Evolutionary conservation across 768 basidiomycete genomes (phyloP).

Genomic region (Boletus reticuloceps): DNA sequence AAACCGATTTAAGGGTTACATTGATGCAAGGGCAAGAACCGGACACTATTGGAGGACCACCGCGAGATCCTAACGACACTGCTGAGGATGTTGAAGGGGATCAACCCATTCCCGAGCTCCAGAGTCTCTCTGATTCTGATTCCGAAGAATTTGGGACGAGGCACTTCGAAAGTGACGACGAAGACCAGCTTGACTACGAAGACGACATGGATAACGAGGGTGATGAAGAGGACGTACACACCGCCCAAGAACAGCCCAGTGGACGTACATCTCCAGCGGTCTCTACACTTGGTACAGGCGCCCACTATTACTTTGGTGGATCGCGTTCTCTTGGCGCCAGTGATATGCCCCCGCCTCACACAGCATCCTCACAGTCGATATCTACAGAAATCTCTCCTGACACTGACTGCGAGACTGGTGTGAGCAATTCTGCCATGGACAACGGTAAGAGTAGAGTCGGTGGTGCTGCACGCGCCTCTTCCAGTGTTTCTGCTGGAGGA

Average conservation of each 20-base stretch:
- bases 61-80: conserved; percentile 9
- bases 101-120: conserved; percentile 24
- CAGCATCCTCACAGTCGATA: conserved; percentile 4
- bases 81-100: conserved; percentile 17
- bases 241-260: conserved; percentile 20
- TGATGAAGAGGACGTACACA: conserved; percentile 25
- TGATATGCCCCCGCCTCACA: background rate
- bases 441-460: conserved; percentile 1
- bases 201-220: conserved; percentile 29
- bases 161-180: conserved; percentile 18
- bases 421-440: background rate
- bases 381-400: conserved; percentile 9
- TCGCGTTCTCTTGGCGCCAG: conserved; percentile 2
- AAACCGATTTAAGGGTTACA: conserved; percentile 65
- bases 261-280: conserved; percentile 26
- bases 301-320: conserved; percentile 6
- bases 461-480: background rate
- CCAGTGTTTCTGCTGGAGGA: conserved; percentile 1
- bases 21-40: conserved; percentile 41
- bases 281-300: conserved; percentile 18
- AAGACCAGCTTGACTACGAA: conserved; percentile 29
- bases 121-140: conserved; percentile 21
- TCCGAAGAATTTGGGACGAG: conserved; percentile 27
- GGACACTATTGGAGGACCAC: background rate
- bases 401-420: background rate